Evolutionary conservation across 805 yeast genomes (phyloP), one percentile per base, ranked within the genome.

Genomic region (Starmerella ratchasimensis): DNA sequence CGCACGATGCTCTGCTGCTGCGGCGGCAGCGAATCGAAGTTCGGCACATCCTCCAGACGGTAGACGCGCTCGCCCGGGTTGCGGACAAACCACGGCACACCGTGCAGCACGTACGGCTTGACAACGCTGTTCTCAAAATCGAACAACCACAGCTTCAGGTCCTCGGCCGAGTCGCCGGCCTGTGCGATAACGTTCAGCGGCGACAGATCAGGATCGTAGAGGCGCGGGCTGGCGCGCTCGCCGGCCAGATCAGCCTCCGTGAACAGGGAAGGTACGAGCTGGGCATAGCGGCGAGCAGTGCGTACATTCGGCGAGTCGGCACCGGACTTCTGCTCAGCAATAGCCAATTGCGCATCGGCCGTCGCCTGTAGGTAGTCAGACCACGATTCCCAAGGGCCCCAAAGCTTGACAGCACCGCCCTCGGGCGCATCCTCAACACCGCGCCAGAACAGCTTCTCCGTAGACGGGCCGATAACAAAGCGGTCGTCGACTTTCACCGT

Each of bases 21-120:
- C 29, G 79, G 93, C 34, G 71, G 71, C 60, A 86, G 61, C 38
- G 68, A 62, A 3, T 71, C 72, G 57, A 64, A 86, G 34, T 72
- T 74, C 31, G 79, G 83, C 43, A 82, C 68, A 41, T 84, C 94
- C 38, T 78, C 74, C 37, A 72, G 70, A 51, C 78, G 71, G 64
- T 75, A 86, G 36, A 90, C 69, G 58, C 84, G 84, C 43, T 84
- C 84, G 5, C 97, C 97, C 33, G 74, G 77, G 63, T 88, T 86
- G 34, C 80, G 74, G 22, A 84, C 76, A 55, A 84, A 90, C 44
- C 74, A 66, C 7, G 98, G 97, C 43, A 83, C 74, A 28, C 70
- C 72, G 43, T 76, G 76, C 47, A 82, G 69, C 34, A 82, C 63
- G 51, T 80, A 80, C 34, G 98, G 97, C 55, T 81, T 80, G 45